Percentiles rank a stretch among this genome's conserved stretches.
These are phyloP conservation scores for Parietichytrium sp. DNA, from an alignment of 108 stramenopile genomes.

Conservation along the genomic window DNA sequence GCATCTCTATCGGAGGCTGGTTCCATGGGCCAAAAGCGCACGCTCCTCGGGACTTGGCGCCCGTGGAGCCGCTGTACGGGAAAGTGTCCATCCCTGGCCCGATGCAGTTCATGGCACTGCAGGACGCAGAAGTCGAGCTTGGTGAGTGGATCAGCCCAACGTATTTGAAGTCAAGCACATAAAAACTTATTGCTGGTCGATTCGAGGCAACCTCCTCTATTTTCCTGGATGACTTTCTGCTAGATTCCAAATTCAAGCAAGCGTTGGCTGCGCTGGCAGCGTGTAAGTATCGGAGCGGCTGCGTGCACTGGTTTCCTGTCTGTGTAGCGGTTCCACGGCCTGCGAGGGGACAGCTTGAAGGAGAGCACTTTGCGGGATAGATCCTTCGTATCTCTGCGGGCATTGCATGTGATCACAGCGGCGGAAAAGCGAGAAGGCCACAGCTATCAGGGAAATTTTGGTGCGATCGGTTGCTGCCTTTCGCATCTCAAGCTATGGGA, in stretches of 20 bases:
- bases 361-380: too few species aligned
- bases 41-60: neutral
- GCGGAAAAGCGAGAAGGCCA: too few species aligned
- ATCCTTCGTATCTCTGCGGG: too few species aligned
- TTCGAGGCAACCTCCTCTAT: neutral
- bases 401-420: too few species aligned
- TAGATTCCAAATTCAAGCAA: neutral
- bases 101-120: neutral
- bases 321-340: too few species aligned
- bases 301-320: too few species aligned
- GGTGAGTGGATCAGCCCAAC: conserved; percentile 29
- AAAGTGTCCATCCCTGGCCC: neutral
- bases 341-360: too few species aligned
- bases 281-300: too few species aligned
- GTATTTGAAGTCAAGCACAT: neutral
- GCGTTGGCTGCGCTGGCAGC: too few species aligned
- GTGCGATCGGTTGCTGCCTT: too few species aligned
- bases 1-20: conserved; percentile 40
- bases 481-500: too few species aligned
- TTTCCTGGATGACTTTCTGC: conserved; percentile 15
- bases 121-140: neutral
- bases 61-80: neutral
- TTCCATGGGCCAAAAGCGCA: conserved; percentile 20
- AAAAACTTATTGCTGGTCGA: neutral
- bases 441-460: too few species aligned